phyloP scores from a whole-genome alignment of 129 eudicot genomes.

The Mikania micrantha region DNA sequence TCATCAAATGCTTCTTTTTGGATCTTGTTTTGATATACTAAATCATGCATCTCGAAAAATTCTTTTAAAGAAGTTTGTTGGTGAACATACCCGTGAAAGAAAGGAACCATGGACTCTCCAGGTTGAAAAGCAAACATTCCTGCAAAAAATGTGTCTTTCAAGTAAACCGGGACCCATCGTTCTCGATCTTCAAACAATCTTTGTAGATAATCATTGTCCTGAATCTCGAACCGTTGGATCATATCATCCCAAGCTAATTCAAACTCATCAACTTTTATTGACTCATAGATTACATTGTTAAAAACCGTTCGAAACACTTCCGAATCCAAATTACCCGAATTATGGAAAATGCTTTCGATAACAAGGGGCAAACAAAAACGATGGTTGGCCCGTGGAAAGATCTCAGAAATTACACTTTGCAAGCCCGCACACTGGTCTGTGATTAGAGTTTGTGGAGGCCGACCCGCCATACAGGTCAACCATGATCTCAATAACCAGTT shows the following conservation, averaged over 20 bases:
- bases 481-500: slow-evolving; percentile 74
- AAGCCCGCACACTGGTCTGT: slow-evolving; percentile 50
- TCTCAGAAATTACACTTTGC: slow-evolving; percentile 54
- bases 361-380: slow-evolving; percentile 54
- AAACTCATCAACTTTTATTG: slow-evolving; percentile 65
- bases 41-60: slow-evolving; percentile 51
- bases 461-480: slow-evolving; percentile 82
- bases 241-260: slow-evolving; percentile 77
- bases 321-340: slow-evolving; percentile 42
- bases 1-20: slow-evolving; percentile 72
- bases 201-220: slow-evolving; percentile 37
- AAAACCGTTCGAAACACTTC: slow-evolving; percentile 46
- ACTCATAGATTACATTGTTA: slow-evolving; percentile 38
- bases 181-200: slow-evolving; percentile 69
- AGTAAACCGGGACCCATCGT: slow-evolving; percentile 73
- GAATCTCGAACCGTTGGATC: slow-evolving; percentile 50
- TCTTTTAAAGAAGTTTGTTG: slow-evolving; percentile 52
- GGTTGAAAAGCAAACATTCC: slow-evolving; percentile 53
- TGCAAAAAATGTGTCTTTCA: slow-evolving; percentile 55
- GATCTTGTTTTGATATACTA: slow-evolving; percentile 39
- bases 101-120: slow-evolving; percentile 32
- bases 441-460: slow-evolving; percentile 71
- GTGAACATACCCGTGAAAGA: slow-evolving; percentile 58
- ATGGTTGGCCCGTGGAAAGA: slow-evolving; percentile 75
- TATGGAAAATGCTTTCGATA: slow-evolving; percentile 44